Conservation (phyloP, 768 basidiomycete genomes). For the Boletellus sp. region DNA sequence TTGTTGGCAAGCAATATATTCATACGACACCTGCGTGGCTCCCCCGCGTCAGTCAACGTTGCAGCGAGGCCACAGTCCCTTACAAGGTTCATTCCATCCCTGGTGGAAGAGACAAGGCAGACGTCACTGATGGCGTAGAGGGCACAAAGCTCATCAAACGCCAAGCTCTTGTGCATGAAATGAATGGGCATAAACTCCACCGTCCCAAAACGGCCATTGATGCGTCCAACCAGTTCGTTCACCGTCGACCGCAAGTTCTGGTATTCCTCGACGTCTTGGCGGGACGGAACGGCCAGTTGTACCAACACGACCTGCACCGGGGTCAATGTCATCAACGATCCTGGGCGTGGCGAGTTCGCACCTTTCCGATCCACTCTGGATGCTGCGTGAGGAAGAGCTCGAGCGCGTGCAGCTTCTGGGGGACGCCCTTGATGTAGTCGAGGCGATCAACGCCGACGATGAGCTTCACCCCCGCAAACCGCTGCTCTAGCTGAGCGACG, state of each 20-base stretch:
- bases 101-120: slow-evolving; percentile 89
- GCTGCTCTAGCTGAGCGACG: slow-evolving; percentile 75
- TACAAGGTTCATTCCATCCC: slow-evolving; percentile 99
- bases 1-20: slow-evolving; percentile 95
- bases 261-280: slow-evolving; percentile 99
- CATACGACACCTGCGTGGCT: slow-evolving; percentile 84
- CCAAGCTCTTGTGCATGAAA: slow-evolving; percentile 95
- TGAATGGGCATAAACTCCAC: slow-evolving; percentile 99
- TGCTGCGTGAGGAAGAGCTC: slow-evolving; percentile 97
- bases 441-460: slow-evolving; percentile 98
- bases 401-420: slow-evolving; percentile 94
- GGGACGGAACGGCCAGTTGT: slow-evolving; percentile 94
- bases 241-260: slow-evolving; percentile 94
- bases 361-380: slow-evolving; percentile 99
- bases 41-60: slow-evolving; percentile 8
- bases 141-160: slow-evolving; percentile 95
- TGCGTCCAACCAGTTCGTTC: slow-evolving; percentile 96
- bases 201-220: slow-evolving; percentile 98
- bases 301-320: slow-evolving; percentile 78
- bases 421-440: slow-evolving; percentile 99
- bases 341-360: slow-evolving; percentile 23
- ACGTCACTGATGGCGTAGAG: slow-evolving; percentile 96
- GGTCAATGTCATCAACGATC: neutral
- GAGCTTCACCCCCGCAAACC: slow-evolving; percentile 92
- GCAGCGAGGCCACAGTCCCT: slow-evolving; percentile 25